Conservation (phyloP, 2,329 filamentous ascomycete species). For the Magnaporthiopsis incrustans region DNA sequence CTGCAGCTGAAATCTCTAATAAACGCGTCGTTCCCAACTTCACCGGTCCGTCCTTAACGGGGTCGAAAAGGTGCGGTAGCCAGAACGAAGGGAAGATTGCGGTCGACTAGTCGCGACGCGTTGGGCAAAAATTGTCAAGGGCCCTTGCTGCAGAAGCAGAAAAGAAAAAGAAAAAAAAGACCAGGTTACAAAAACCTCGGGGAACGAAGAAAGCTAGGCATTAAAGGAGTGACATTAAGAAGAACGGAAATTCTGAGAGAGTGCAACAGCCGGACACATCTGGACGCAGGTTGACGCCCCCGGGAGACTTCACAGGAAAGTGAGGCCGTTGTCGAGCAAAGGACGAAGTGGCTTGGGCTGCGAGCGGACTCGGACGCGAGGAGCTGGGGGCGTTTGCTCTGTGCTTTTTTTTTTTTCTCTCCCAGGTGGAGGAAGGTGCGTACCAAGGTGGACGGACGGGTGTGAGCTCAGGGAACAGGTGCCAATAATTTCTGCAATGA, state of each 20-base stretch:
- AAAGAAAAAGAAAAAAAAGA: not conserved
- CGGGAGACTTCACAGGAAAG: not conserved
- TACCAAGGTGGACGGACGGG: no score
- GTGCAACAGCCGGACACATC: constrained; percentile 13
- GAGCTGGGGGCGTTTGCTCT: not conserved
- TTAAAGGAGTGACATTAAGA: constrained; percentile 15
- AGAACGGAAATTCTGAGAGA: constrained; percentile 6
- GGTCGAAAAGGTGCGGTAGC: constrained; percentile 6
- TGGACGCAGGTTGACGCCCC: not conserved
- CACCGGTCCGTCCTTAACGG: not conserved
- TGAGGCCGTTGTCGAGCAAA: not conserved
- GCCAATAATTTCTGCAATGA: constrained; percentile 5
- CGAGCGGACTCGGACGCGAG: constrained; percentile 6
- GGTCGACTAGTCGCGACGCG: constrained; percentile 9
- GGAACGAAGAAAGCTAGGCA: constrained; percentile 10
- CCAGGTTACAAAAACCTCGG: not conserved
- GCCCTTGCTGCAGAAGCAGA: not conserved
- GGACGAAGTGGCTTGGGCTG: not conserved
- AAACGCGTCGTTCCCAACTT: constrained; percentile 3
- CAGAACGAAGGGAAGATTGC: constrained; percentile 9
- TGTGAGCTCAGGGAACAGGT: not conserved
- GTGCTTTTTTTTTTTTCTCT: not conserved
- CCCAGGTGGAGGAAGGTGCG: not conserved
- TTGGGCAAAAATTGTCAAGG: constrained; percentile 6
- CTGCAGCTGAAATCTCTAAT: constrained; percentile 48